Conservation (phyloP, 2,329 filamentous ascomycete genomes). For the Tolypocladium capitatum region DNA sequence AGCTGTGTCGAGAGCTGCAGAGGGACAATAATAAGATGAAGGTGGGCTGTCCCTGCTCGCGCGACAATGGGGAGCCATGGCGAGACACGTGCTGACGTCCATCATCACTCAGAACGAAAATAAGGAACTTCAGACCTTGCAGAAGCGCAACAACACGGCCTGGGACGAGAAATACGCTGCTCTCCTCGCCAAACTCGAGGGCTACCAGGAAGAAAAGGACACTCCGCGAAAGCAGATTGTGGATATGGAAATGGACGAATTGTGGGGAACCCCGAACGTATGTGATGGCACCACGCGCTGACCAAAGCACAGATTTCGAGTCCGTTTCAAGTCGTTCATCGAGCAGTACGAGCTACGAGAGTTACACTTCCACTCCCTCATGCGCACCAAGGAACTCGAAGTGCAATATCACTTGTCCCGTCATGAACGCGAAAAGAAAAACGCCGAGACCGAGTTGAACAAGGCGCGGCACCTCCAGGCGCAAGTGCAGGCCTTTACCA, state of each 20-base stretch:
- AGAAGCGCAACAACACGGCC: constrained; percentile 68
- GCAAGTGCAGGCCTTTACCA: constrained; percentile 90
- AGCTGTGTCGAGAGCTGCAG: constrained; percentile 84
- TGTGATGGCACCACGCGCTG: not conserved
- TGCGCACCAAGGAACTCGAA: constrained; percentile 91
- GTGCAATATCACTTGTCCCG: constrained; percentile 84
- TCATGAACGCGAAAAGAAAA: constrained; percentile 80
- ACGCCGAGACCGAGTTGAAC: constrained; percentile 65
- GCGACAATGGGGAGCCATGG: not conserved
- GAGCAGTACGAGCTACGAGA: constrained; percentile 96
- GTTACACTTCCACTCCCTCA: constrained; percentile 79
- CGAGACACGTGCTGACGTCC: constrained; percentile 10
- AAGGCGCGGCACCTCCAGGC: constrained; percentile 76
- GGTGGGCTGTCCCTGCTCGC: constrained; percentile 36
- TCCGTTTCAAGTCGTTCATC: constrained; percentile 84
- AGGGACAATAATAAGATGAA: constrained; percentile 98
- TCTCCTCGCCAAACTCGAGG: constrained; percentile 72
- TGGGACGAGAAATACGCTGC: constrained; percentile 77
- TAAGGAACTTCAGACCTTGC: constrained; percentile 75
- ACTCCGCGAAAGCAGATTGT: constrained; percentile 67
- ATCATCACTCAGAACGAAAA: constrained; percentile 60
- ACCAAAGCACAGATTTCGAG: constrained; percentile 49
- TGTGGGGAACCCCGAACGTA: constrained; percentile 38
- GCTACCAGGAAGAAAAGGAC: constrained; percentile 77
- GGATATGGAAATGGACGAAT: constrained; percentile 78